Percentiles rank a stretch among this genome's conserved stretches.
These are phyloP conservation scores for Naematelia encephala DNA, from an alignment of 768 basidiomycete species.

Conservation along the genomic window DNA sequence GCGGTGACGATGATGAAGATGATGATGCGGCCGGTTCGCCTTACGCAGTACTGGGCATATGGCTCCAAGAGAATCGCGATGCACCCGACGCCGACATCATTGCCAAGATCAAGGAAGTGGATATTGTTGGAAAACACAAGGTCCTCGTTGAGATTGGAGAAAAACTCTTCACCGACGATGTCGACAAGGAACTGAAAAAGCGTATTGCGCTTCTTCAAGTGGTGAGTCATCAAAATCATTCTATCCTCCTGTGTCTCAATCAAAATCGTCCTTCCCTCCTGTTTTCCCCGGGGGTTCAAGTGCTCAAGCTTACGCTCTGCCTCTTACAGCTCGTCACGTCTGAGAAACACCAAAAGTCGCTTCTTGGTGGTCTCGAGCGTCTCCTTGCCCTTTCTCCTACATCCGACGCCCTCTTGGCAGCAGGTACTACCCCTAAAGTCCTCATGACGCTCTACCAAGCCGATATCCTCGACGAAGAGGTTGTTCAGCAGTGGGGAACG, in stretches of 20 bases:
- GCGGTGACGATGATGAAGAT: conserved; percentile 69
- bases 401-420: conserved; percentile 59
- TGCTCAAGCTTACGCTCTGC: too few species aligned
- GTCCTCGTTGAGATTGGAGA: conserved; percentile 77
- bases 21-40: conserved; percentile 83
- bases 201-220: conserved; percentile 72
- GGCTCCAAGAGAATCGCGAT: conserved; percentile 72
- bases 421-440: conserved; percentile 70
- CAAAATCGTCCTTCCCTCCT: background rate
- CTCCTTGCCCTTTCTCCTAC: conserved; percentile 66
- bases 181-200: conserved; percentile 52
- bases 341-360: conserved; percentile 92
- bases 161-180: conserved; percentile 71
- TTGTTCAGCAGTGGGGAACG: conserved; percentile 87
- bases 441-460: conserved; percentile 91
- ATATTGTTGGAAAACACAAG: conserved; percentile 94
- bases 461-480: conserved; percentile 87
- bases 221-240: conserved; percentile 54
- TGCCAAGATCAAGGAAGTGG: conserved; percentile 79
- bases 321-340: conserved; percentile 73
- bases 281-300: background rate
- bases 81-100: conserved; percentile 52
- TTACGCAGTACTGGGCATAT: conserved; percentile 74
- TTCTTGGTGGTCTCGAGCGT: conserved; percentile 90
- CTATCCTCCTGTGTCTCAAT: background rate